Percentiles rank a stretch among this genome's conserved stretches.
phyloP scores from a whole-genome alignment of 108 stramenopile species.

The Cyclotella kingstonii region DNA sequence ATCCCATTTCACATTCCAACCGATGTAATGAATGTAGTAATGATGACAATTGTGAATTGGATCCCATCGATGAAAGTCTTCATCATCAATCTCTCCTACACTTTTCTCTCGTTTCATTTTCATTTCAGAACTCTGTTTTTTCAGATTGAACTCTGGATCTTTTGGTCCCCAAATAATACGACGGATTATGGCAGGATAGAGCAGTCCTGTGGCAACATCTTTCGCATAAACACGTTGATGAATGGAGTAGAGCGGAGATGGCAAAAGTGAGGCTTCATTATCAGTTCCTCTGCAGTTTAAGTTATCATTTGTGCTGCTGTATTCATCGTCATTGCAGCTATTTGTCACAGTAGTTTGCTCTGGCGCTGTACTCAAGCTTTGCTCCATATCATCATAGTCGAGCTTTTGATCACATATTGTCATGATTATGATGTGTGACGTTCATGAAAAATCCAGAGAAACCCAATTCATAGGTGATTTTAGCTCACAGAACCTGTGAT shows the following conservation, averaged over 20 bases:
- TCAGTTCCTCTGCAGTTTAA: too few species aligned
- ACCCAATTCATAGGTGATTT: too few species aligned
- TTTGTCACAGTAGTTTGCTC: too few species aligned
- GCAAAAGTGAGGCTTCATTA: neutral
- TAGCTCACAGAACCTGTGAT: too few species aligned
- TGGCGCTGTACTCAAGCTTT: too few species aligned
- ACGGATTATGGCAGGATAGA: slow-evolving; percentile 60
- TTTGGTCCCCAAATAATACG: slow-evolving; percentile 48
- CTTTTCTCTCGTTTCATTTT: slow-evolving; percentile 6
- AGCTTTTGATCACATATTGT: too few species aligned
- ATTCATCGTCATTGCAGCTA: too few species aligned
- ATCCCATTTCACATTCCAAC: slow-evolving; percentile 84
- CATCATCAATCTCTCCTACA: slow-evolving; percentile 20
- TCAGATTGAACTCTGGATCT: slow-evolving; percentile 10
- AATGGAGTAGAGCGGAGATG: slow-evolving; percentile 6
- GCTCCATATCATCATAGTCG: too few species aligned
- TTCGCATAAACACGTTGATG: slow-evolving; percentile 55
- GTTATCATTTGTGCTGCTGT: too few species aligned
- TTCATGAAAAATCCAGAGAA: too few species aligned
- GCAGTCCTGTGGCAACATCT: slow-evolving; percentile 53
- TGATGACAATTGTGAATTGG: slow-evolving; percentile 42
- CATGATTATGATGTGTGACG: too few species aligned
- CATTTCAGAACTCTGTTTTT: neutral
- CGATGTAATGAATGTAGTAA: slow-evolving; percentile 75
- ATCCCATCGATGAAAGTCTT: slow-evolving; percentile 5